A percentile compares a stretch with the other conserved stretches of the same genome.
Evolutionary conservation across 139 green algal genomes (phyloP).

Genomic region (Limnomonas spitsbergensis): DNA sequence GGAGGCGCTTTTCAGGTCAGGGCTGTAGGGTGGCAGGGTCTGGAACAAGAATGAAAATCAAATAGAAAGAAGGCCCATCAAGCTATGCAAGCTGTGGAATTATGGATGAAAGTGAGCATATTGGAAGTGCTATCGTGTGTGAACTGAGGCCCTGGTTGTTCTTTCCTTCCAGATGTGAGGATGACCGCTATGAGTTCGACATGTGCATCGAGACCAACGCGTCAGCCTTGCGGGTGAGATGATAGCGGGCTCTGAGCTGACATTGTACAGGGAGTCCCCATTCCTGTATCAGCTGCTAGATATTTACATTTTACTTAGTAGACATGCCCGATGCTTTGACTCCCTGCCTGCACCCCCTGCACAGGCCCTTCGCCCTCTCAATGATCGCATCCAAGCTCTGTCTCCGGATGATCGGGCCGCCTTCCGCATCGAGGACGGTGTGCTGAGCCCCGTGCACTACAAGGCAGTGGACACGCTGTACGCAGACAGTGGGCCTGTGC

Average conservation of each 20-base stretch:
- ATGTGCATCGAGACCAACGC: slow-evolving; percentile 88
- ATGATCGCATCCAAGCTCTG: background rate
- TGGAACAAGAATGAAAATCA: background rate
- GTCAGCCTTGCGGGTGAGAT: slow-evolving; percentile 44
- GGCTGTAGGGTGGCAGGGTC: no score
- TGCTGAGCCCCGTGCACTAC: background rate
- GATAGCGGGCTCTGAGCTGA: no score
- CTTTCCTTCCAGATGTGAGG: slow-evolving; percentile 81
- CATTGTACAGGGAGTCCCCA: no score
- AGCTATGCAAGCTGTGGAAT: no score
- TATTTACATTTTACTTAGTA: no score
- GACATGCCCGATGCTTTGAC: no score
- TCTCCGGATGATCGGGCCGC: background rate
- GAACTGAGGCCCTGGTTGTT: no score
- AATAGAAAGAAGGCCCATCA: no score
- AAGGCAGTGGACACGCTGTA: slow-evolving; percentile 76
- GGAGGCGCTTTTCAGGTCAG: slow-evolving; percentile 67
- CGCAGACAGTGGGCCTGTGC: slow-evolving; percentile 22
- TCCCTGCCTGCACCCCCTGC: no score
- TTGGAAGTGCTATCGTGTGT: no score
- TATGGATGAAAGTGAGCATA: no score
- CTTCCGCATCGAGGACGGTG: background rate
- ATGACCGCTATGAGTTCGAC: slow-evolving; percentile 97
- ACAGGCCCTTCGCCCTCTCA: background rate
- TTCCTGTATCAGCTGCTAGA: no score